phyloP scores from a whole-genome alignment of 805 yeast species.

The Candida glaebosa region DNA sequence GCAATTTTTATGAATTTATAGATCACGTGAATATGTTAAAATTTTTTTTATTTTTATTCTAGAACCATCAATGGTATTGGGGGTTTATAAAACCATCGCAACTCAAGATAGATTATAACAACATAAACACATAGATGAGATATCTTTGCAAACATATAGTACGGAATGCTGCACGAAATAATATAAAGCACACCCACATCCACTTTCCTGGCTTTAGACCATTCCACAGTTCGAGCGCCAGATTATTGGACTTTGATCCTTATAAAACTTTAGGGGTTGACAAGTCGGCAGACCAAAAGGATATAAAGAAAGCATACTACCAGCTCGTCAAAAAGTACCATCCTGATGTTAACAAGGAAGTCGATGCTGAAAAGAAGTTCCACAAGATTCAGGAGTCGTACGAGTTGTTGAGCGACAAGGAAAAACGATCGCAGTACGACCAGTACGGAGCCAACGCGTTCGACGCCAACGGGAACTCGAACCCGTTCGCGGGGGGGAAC shows the following conservation, averaged over 20 bases:
- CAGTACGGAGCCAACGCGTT: constrained; percentile 89
- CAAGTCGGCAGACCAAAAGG: constrained; percentile 66
- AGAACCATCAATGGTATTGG: neutral
- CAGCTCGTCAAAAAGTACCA: constrained; percentile 90
- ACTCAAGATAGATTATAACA: too few species aligned
- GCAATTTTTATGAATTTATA: too few species aligned
- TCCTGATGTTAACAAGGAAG: constrained; percentile 94
- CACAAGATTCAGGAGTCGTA: constrained; percentile 94
- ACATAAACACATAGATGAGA: constrained; percentile 3
- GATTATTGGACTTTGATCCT: constrained; percentile 59
- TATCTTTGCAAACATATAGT: neutral
- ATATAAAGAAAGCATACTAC: constrained; percentile 92
- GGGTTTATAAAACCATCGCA: too few species aligned
- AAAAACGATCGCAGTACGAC: constrained; percentile 84
- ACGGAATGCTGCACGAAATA: neutral
- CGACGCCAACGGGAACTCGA: constrained; percentile 54
- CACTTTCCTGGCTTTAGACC: too few species aligned
- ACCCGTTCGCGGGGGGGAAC: constrained; percentile 45
- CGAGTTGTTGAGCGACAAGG: constrained; percentile 82
- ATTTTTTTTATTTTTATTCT: neutral
- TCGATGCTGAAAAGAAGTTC: constrained; percentile 81
- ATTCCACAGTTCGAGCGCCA: constrained; percentile 44
- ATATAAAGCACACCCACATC: constrained; percentile 2
- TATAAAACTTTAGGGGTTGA: constrained; percentile 79
- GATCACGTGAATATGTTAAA: too few species aligned